Base-by-base conservation (phyloP, 116 monocot genomes). In the Cymodocea nodosa region DNA sequence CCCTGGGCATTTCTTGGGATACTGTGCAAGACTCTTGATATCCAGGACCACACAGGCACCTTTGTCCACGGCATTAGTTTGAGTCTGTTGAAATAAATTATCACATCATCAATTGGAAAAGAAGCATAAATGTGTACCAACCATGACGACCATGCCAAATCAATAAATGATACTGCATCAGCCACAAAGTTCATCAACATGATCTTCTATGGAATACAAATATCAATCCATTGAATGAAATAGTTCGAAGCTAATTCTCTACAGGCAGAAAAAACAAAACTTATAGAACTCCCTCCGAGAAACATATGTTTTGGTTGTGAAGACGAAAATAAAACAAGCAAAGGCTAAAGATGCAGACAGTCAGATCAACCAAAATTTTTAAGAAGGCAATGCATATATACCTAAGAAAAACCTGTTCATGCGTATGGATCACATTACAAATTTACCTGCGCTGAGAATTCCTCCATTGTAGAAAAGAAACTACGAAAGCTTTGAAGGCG, bases 1-100 rank as follows among this genome's bases (percentile, higher is more conserved):
- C 35, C 84, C 94, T 35, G 80, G 78, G 80, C 80, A 80, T 73
- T 77, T 89, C 55, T 94, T 84, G 61, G 76, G 35, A 17, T 69
- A 64, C 51, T 82, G 94, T 19, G 75, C 25, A 35, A 87, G 82
- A 52, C 66, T 80, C 37, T 86, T 84, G 51, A 94, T 84, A 69
- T 94, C 87, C 67, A 94, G 74, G n/a, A 87, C 63, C 61, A 87
- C 77, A 79, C 68, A 81, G 23, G 76, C 77, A 35, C 74, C 64
- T 72, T 82, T 51, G 23, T 65, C 51, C 50, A 51, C 23, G 19
- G 65, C 51, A 50, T n/a, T 51, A 65, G 24, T 65, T 51, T 65
- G 50, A 22, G 65, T 50, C 65, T 65, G 48, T 24, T 14, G 13
- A 49, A 4, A 23, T 50, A 65, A 23, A 65, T 48, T 24, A 49